Percentiles rank a stretch among this genome's conserved stretches.
Evolutionary conservation across 139 green algal species (phyloP).

Genomic region (Parachlorella kessleri): DNA sequence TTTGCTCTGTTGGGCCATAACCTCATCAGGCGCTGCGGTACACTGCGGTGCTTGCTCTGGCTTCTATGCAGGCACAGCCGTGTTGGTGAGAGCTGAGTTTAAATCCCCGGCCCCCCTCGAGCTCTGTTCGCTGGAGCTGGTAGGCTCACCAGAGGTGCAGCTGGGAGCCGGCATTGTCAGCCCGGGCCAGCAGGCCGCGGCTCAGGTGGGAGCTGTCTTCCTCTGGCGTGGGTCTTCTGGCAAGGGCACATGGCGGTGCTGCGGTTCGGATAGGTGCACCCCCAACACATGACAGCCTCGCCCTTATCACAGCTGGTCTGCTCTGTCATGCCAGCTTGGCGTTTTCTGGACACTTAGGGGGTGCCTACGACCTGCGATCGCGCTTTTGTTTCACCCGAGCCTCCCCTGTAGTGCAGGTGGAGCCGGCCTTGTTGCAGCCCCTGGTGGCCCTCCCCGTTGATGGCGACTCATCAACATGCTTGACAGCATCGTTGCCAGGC

Average conservation of each 20-base stretch:
- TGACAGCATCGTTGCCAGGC: not conserved
- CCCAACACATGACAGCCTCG: not conserved
- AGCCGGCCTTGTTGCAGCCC: not conserved
- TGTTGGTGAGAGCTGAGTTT: too few relatives aligned
- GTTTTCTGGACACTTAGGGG: not conserved
- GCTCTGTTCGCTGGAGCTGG: too few relatives aligned
- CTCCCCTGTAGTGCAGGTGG: not conserved
- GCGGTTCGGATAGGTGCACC: too few relatives aligned
- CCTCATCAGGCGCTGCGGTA: not conserved
- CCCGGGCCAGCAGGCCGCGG: too few relatives aligned
- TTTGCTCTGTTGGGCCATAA: not conserved
- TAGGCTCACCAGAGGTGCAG: too few relatives aligned
- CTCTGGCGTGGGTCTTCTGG: too few relatives aligned
- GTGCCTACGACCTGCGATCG: not conserved
- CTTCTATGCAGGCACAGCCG: not conserved
- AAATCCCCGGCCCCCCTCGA: too few relatives aligned
- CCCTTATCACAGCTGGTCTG: not conserved
- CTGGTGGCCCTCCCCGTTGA: conserved; percentile 12
- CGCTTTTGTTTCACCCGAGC: not conserved
- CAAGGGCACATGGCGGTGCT: too few relatives aligned
- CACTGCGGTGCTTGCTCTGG: not conserved
- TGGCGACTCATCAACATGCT: conserved; percentile 12
- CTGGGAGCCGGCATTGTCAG: too few relatives aligned
- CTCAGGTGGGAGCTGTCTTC: too few relatives aligned
- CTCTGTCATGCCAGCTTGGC: not conserved